Conservation (phyloP, 345 rosid genomes). For the Citrus mangshanensis region DNA sequence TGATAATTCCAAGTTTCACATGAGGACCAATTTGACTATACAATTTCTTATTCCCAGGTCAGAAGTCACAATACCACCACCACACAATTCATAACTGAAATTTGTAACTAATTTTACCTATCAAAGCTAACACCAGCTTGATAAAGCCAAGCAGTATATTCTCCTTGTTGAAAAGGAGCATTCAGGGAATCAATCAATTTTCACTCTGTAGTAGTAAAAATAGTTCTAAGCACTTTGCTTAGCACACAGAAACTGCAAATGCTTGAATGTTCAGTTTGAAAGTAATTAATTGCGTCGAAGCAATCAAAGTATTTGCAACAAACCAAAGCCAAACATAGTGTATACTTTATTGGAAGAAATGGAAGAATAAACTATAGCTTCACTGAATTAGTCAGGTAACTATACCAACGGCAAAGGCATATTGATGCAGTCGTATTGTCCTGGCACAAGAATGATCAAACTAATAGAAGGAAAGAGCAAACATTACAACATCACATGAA, state of each 20-base stretch:
- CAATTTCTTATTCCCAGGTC: not conserved
- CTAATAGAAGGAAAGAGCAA: not conserved
- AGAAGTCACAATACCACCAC: not conserved
- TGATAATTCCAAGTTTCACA: not conserved
- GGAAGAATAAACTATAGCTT: not conserved
- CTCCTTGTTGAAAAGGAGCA: not conserved
- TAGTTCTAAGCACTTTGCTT: not conserved
- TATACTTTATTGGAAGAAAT: not conserved
- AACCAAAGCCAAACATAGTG: not conserved
- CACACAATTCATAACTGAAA: not conserved
- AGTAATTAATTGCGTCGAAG: not conserved
- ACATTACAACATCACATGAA: not conserved
- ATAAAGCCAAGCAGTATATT: not conserved
- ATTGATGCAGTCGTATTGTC: not conserved
- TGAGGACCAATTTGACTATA: not conserved
- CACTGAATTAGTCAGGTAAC: not conserved
- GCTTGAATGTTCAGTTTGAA: not conserved
- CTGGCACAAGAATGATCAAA: not conserved
- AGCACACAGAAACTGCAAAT: not conserved
- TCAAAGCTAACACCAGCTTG: not conserved
- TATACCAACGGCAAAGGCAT: not conserved
- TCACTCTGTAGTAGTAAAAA: not conserved
- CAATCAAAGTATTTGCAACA: not conserved
- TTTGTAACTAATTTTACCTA: not conserved
- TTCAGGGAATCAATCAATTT: not conserved